phyloP scores from a whole-genome alignment of 179 eudicot genomes.

The Spergularia azorica region DNA sequence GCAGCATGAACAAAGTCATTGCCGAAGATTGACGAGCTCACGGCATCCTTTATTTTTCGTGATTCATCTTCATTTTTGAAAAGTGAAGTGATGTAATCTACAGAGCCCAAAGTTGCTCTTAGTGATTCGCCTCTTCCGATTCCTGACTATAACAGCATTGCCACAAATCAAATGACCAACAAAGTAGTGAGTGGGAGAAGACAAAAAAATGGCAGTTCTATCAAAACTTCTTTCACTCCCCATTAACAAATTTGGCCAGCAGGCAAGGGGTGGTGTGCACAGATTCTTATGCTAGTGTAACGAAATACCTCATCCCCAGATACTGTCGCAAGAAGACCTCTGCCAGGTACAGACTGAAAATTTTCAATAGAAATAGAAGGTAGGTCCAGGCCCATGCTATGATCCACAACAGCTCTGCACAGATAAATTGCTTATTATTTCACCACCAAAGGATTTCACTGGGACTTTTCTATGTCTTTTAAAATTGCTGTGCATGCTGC shows the following conservation, averaged over 20 bases:
- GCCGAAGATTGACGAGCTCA: constrained; percentile 67
- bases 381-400: constrained; percentile 72
- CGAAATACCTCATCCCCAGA: constrained; percentile 73
- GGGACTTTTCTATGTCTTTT: neutral
- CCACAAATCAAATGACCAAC: constrained; percentile 15
- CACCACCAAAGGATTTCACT: constrained; percentile 1
- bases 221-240: neutral
- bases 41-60: constrained; percentile 70
- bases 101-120: constrained; percentile 91
- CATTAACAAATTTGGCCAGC: neutral
- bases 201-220: neutral
- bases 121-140: constrained; percentile 61
- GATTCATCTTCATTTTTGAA: constrained; percentile 71
- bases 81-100: constrained; percentile 84
- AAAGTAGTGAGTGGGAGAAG: neutral
- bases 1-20: constrained; percentile 93
- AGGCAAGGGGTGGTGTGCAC: neutral
- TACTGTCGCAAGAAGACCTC: constrained; percentile 91
- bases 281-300: constrained; percentile 9
- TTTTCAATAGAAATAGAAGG: constrained; percentile 81
- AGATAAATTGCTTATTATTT: constrained; percentile 13
- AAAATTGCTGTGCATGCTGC: neutral
- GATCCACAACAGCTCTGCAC: constrained; percentile 97
- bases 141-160: constrained; percentile 64
- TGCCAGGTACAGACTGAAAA: constrained; percentile 90